phyloP scores from a whole-genome alignment of 768 basidiomycete species.

The Boletus vinaceobasis region DNA sequence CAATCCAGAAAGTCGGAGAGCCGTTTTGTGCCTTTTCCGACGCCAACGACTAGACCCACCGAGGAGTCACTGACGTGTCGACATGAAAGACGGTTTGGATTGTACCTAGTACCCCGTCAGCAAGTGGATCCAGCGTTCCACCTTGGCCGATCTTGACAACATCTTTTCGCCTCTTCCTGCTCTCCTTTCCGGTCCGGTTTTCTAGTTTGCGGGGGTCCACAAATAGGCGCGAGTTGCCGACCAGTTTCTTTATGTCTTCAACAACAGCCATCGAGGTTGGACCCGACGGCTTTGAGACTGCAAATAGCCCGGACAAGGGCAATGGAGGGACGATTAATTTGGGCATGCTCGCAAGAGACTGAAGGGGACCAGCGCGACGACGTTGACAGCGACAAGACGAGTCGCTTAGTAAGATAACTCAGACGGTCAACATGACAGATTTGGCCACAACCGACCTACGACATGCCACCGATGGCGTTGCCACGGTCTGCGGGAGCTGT shows the following conservation, averaged over 20 bases:
- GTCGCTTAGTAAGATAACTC: too few species aligned
- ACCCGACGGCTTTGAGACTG: constrained; percentile 87
- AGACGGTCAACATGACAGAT: too few species aligned
- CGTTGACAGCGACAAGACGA: too few species aligned
- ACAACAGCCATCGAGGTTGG: constrained; percentile 90
- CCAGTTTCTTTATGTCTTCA: constrained; percentile 78
- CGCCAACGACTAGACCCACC: constrained; percentile 66
- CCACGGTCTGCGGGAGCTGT: too few species aligned
- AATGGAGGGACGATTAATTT: constrained; percentile 50
- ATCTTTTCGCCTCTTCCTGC: constrained; percentile 38
- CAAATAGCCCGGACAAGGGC: constrained; percentile 82
- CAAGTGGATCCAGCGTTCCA: constrained; percentile 94
- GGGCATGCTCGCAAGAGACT: constrained; percentile 50
- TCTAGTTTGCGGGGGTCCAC: constrained; percentile 54
- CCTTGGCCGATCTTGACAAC: constrained; percentile 85
- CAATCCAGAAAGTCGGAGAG: constrained; percentile 81
- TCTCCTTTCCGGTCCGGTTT: constrained; percentile 46
- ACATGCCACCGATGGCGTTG: too few species aligned
- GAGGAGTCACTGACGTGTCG: constrained; percentile 2
- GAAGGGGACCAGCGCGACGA: too few species aligned
- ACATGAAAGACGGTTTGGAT: background rate
- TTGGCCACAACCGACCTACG: too few species aligned
- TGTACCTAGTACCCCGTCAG: constrained; percentile 90
- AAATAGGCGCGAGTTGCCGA: constrained; percentile 76
- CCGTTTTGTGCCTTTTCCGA: constrained; percentile 88